Evolutionary conservation across 805 yeast species (phyloP).

Genomic region (Saccharomycopsis fermentans): DNA sequence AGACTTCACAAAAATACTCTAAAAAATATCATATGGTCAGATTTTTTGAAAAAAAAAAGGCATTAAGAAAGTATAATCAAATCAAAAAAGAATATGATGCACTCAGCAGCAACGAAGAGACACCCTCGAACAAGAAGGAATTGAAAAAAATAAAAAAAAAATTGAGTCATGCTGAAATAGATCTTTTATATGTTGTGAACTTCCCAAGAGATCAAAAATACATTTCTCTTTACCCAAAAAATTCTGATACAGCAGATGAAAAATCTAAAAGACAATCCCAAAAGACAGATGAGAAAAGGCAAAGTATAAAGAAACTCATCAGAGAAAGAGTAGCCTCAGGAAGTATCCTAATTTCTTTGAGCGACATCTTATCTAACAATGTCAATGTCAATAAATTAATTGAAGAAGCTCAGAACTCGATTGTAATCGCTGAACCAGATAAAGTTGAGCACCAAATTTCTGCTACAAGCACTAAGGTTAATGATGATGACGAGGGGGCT

Average conservation of each 20-base stretch:
- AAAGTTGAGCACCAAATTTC: conserved; percentile 9
- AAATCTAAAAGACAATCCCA: conserved; percentile 31
- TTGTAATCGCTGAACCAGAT: conserved; percentile 14
- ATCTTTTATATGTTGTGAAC: conserved; percentile 62
- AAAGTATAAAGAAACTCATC: conserved; percentile 42
- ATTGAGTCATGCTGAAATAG: conserved; percentile 50
- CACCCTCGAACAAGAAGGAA: conserved; percentile 10
- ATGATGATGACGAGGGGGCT: conserved; percentile 21
- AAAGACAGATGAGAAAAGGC: conserved; percentile 34
- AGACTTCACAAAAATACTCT: conserved; percentile 41
- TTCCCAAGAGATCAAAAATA: conserved; percentile 78
- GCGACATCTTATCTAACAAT: conserved; percentile 31
- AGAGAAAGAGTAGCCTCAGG: conserved; percentile 42
- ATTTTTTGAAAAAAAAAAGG: conserved; percentile 85
- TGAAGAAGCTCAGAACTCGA: conserved; percentile 10
- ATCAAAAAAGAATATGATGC: conserved; percentile 26
- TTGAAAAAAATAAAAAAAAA: conserved; percentile 38
- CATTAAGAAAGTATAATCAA: conserved; percentile 55
- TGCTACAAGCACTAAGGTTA: conserved; percentile 19
- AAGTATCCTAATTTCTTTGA: conserved; percentile 47
- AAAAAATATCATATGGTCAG: conserved; percentile 87
- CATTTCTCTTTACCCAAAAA: conserved; percentile 61
- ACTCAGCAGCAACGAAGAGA: conserved; percentile 20
- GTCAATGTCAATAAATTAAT: conserved; percentile 14
- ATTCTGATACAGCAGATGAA: conserved; percentile 21